These are phyloP conservation scores for Periconia digitata DNA, from an alignment of 2,329 filamentous ascomycete species.

Conservation along the genomic window DNA sequence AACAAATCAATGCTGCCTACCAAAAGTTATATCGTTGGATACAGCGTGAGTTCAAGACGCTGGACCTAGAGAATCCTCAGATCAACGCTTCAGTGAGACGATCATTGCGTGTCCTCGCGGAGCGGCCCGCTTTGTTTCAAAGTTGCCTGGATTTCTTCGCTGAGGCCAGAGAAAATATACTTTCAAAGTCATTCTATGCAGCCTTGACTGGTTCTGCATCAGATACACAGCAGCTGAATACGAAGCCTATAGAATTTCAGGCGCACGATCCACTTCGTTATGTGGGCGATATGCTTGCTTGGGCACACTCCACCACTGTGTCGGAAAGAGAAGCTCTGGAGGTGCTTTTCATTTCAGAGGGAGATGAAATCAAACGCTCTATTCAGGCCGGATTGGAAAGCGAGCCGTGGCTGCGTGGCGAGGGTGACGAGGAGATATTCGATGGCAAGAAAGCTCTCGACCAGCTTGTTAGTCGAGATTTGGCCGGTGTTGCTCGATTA, in stretches of 20 bases:
- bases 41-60: conserved; percentile 85
- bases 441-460: conserved; percentile 81
- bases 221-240: conserved; percentile 55
- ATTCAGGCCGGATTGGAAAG: conserved; percentile 78
- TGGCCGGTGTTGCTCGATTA: conserved; percentile 78
- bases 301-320: conserved; percentile 91
- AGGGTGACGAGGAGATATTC: conserved; percentile 60
- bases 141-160: conserved; percentile 92
- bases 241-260: conserved; percentile 89
- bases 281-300: conserved; percentile 95
- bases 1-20: conserved; percentile 83
- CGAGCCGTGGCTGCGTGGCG: conserved; percentile 76
- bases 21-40: conserved; percentile 97
- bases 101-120: conserved; percentile 83
- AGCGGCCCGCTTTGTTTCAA: conserved; percentile 87
- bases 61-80: conserved; percentile 93
- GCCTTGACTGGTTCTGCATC: conserved; percentile 76
- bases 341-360: conserved; percentile 86
- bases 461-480: conserved; percentile 82
- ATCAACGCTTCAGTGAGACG: conserved; percentile 82
- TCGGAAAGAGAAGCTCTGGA: conserved; percentile 92
- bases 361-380: conserved; percentile 81
- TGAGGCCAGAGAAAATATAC: conserved; percentile 80
- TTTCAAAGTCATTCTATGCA: conserved; percentile 86
- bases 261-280: conserved; percentile 92